Evolutionary conservation across 202 grass and related monocot genomes (phyloP).

Genomic region (Cymbopogon flexuosus): DNA sequence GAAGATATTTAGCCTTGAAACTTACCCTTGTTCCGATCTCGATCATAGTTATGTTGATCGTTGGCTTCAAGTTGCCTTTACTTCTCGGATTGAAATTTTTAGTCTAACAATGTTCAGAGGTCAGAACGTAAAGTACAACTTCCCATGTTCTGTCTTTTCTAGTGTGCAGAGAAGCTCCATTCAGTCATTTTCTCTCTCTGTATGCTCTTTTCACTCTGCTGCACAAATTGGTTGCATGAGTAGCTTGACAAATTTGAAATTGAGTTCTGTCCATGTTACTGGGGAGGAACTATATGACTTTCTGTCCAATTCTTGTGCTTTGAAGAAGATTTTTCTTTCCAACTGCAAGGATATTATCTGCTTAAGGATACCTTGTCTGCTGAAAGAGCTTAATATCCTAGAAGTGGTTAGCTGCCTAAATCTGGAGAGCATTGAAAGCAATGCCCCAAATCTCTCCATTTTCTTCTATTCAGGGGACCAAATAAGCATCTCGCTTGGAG

Average conservation of each 20-base stretch:
- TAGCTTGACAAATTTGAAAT: neutral
- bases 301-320: slow-evolving; percentile 14
- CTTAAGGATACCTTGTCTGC: slow-evolving; percentile 22
- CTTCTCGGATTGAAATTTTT: slow-evolving; percentile 6
- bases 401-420: neutral
- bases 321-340: neutral
- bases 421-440: slow-evolving; percentile 9
- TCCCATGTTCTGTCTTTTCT: slow-evolving; percentile 10
- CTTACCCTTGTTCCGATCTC: neutral
- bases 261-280: neutral
- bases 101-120: neutral
- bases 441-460: slow-evolving; percentile 28
- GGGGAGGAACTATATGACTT: slow-evolving; percentile 12
- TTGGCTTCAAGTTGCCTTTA: slow-evolving; percentile 11
- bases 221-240: neutral
- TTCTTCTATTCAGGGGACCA: neutral
- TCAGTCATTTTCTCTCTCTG: neutral
- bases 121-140: neutral
- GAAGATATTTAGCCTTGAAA: neutral
- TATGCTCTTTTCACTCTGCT: neutral
- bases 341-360: neutral
- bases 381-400: neutral
- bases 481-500: neutral
- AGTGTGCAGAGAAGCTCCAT: neutral
- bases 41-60: neutral